Evolutionary conservation across 1,139 yeast genomes (phyloP).

Genomic region (Geotrichum reessii): DNA sequence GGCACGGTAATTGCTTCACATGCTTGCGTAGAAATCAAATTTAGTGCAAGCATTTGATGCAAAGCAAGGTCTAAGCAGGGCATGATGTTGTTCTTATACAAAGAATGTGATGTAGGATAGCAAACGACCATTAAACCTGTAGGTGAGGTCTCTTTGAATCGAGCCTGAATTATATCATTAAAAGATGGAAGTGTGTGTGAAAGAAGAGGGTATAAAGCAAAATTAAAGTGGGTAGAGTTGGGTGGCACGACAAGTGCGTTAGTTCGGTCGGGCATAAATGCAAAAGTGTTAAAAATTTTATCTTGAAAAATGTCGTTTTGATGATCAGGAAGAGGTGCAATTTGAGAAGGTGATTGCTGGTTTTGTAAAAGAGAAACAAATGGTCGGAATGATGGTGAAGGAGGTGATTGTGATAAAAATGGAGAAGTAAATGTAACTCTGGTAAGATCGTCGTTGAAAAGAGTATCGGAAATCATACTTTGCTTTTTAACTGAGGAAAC

Average conservation of each 20-base stretch:
- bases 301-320: slow-evolving; percentile 1
- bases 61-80: slow-evolving; percentile 29
- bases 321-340: not conserved
- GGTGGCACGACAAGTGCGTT: slow-evolving; percentile 26
- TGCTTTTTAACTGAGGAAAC: not conserved
- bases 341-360: not conserved
- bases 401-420: not conserved
- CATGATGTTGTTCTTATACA: slow-evolving; percentile 24
- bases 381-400: slow-evolving; percentile 3
- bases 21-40: slow-evolving; percentile 26
- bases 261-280: slow-evolving; percentile 17
- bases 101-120: slow-evolving; percentile 27
- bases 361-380: not conserved
- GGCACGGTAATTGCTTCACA: slow-evolving; percentile 28
- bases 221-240: slow-evolving; percentile 24
- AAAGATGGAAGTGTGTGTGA: slow-evolving; percentile 27
- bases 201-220: slow-evolving; percentile 28
- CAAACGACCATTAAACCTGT: slow-evolving; percentile 28
- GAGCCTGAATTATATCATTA: slow-evolving; percentile 20
- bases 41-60: slow-evolving; percentile 29
- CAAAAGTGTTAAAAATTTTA: slow-evolving; percentile 23
- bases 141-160: slow-evolving; percentile 25
- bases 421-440: not conserved
- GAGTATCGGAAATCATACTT: not conserved
- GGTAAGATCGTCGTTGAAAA: not conserved